Conservation (phyloP, 2,329 filamentous ascomycete genomes). For the Fusarium nanum region DNA sequence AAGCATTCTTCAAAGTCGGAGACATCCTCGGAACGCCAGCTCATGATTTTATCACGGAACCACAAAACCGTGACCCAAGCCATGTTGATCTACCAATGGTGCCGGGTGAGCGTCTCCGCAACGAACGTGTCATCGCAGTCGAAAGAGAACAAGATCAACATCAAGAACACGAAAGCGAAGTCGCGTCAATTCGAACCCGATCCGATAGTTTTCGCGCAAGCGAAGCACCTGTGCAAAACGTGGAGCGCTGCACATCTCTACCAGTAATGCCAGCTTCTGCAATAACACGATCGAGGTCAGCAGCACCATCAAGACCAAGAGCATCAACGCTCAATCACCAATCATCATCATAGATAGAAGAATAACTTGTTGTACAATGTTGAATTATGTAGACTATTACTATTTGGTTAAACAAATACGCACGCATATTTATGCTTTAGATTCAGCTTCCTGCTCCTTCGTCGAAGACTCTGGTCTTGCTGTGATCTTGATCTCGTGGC, state of each 20-base stretch:
- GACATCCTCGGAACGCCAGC: constrained; percentile 61
- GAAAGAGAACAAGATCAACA: constrained; percentile 8
- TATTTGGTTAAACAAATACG: neutral
- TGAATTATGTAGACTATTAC: constrained; percentile 15
- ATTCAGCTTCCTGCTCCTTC: constrained; percentile 1
- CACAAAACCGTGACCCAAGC: neutral
- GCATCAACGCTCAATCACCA: neutral
- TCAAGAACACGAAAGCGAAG: constrained; percentile 5
- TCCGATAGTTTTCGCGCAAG: constrained; percentile 11
- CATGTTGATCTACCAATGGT: constrained; percentile 19
- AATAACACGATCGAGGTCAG: neutral
- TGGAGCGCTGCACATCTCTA: constrained; percentile 9
- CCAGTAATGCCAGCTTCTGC: neutral
- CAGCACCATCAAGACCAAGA: neutral
- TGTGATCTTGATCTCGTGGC: constrained; percentile 18
- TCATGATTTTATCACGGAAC: constrained; percentile 50
- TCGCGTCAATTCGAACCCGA: neutral
- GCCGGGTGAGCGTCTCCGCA: constrained; percentile 10
- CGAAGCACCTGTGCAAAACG: neutral
- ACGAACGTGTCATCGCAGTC: neutral
- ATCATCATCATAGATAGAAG: neutral
- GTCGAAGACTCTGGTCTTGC: neutral
- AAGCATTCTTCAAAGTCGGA: constrained; percentile 55
- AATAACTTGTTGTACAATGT: constrained; percentile 5
- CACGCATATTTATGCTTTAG: neutral